Evolutionary conservation across 495 filamentous ascomycete species (phyloP).

Genomic region (Viridothelium virens): DNA sequence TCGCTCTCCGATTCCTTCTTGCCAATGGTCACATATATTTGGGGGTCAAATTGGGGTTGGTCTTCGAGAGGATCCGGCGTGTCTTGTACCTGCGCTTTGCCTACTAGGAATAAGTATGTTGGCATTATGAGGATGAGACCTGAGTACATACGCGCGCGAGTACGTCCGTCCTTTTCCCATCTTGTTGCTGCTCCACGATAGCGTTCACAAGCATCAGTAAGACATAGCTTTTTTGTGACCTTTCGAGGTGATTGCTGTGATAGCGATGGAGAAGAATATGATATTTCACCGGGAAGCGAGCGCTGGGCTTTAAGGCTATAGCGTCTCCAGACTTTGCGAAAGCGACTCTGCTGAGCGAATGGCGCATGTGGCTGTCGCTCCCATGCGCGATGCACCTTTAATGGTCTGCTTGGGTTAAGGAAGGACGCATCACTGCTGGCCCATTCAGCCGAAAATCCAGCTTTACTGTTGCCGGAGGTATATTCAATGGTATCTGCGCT

Average conservation of each 20-base stretch:
- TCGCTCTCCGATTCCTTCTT: background rate
- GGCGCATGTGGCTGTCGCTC: slow-evolving; percentile 30
- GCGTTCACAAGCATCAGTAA: background rate
- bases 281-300: background rate
- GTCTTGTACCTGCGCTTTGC: background rate
- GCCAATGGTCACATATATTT: background rate
- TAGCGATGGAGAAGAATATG: background rate
- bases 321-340: slow-evolving; percentile 36
- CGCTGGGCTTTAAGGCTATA: background rate
- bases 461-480: background rate
- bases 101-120: background rate
- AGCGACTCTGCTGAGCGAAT: slow-evolving; percentile 20
- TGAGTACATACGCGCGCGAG: background rate
- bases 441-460: background rate
- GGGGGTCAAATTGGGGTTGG: background rate
- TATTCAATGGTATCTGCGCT: background rate
- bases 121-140: background rate
- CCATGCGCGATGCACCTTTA: slow-evolving; percentile 33
- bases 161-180: background rate
- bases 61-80: background rate
- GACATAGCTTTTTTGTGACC: slow-evolving; percentile 5
- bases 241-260: slow-evolving; percentile 5
- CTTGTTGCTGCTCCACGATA: background rate
- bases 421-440: background rate
- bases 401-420: background rate